phyloP scores from a whole-genome alignment of 495 filamentous ascomycete genomes.

The Xylaria flabelliformis region DNA sequence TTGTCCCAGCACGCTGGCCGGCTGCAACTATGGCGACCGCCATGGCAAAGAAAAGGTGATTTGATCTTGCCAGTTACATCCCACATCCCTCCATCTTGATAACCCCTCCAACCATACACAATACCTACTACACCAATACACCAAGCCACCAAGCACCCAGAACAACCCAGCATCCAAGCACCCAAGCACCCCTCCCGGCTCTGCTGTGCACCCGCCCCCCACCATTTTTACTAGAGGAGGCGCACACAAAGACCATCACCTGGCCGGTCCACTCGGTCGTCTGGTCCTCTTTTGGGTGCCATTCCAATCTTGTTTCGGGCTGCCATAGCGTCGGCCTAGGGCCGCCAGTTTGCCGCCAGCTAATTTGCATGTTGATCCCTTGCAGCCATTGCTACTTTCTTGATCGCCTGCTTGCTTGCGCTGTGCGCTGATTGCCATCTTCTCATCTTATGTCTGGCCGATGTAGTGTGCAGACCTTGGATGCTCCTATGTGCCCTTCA shows the following conservation, averaged over 20 bases:
- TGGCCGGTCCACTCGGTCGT: slow-evolving; percentile 11
- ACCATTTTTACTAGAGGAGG: slow-evolving; percentile 23
- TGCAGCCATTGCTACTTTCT: slow-evolving; percentile 10
- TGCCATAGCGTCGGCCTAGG: slow-evolving; percentile 25
- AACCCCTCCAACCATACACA: slow-evolving; percentile 24
- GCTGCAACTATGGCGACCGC: slow-evolving; percentile 32
- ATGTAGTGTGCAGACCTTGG: slow-evolving; percentile 11
- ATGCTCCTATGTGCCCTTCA: slow-evolving; percentile 13
- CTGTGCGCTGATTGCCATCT: slow-evolving; percentile 14
- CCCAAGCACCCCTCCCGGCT: slow-evolving; percentile 8
- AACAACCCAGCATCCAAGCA: neutral
- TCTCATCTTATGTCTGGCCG: slow-evolving; percentile 1
- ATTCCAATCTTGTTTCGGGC: slow-evolving; percentile 29
- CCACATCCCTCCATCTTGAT: neutral
- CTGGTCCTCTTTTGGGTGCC: slow-evolving; percentile 25
- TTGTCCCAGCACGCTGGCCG: slow-evolving; percentile 31
- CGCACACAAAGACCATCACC: slow-evolving; percentile 26
- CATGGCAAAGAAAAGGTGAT: slow-evolving; percentile 42
- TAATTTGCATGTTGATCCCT: slow-evolving; percentile 23
- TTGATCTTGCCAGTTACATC: slow-evolving; percentile 17
- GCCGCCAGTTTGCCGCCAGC: slow-evolving; percentile 13
- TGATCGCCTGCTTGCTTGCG: slow-evolving; percentile 20
- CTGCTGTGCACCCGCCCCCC: slow-evolving; percentile 24
- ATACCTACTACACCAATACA: neutral
- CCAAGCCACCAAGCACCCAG: neutral